A percentile compares a stretch with the other conserved stretches of the same genome.
These are phyloP conservation scores for Handroanthus guayacan DNA, from an alignment of 257 asterid species.

Conservation along the genomic window DNA sequence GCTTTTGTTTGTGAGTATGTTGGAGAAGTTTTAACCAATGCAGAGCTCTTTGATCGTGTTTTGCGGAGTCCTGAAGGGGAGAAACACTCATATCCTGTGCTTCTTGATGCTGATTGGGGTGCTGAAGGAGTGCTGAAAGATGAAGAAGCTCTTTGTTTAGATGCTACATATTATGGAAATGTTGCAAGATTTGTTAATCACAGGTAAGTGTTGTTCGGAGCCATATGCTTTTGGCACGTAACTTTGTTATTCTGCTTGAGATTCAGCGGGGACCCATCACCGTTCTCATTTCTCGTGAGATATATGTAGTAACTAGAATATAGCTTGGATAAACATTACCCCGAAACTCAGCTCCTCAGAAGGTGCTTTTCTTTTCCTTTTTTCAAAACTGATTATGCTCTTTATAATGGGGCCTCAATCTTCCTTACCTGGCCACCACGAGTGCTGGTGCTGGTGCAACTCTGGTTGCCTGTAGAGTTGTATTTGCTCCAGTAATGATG, in stretches of 20 bases:
- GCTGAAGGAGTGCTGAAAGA: conserved; percentile 81
- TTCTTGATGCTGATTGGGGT: conserved; percentile 96
- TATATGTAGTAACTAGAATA: neutral
- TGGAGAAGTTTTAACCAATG: conserved; percentile 87
- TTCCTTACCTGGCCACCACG: conserved; percentile 23
- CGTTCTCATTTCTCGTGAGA: neutral
- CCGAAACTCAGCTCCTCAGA: neutral
- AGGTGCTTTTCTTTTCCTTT: conserved; percentile 11
- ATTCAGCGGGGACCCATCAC: neutral
- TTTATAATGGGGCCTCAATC: conserved; percentile 15
- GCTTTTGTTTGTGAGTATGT: conserved; percentile 96
- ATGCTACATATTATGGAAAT: conserved; percentile 91
- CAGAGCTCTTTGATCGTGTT: conserved; percentile 84
- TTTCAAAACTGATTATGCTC: neutral
- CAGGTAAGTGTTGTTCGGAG: conserved; percentile 57
- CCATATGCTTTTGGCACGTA: conserved; percentile 24
- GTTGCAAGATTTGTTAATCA: conserved; percentile 95
- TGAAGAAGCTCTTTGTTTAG: conserved; percentile 94
- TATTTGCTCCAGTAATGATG: neutral
- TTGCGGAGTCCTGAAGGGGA: conserved; percentile 56
- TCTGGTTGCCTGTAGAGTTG: neutral
- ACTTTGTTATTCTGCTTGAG: conserved; percentile 13
- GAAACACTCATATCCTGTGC: conserved; percentile 86
- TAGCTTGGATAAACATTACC: neutral
- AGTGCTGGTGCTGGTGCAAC: neutral